phyloP scores from a whole-genome alignment of 768 basidiomycete genomes.

The Fistulinella prunicolor region DNA sequence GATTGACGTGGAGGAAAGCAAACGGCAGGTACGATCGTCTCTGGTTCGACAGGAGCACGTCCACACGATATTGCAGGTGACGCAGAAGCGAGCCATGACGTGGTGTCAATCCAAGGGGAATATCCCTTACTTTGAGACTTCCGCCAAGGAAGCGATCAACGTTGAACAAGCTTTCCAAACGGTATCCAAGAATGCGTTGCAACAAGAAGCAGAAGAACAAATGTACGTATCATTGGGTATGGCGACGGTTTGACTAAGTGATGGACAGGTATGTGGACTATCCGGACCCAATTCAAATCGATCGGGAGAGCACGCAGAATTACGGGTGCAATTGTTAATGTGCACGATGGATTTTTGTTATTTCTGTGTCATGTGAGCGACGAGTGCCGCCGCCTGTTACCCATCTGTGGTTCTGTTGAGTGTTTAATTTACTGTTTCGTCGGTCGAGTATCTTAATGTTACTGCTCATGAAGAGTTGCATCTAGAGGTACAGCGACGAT shows the following conservation, averaged over 20 bases:
- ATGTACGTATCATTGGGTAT: conserved; percentile 53
- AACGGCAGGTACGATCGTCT: conserved; percentile 72
- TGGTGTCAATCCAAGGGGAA: conserved; percentile 99
- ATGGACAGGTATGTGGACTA: conserved; percentile 90
- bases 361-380: conserved; percentile 26
- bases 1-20: conserved; percentile 99
- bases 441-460: conserved; percentile 25
- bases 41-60: neutral
- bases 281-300: conserved; percentile 97
- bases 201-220: conserved; percentile 96
- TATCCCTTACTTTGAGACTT: conserved; percentile 99
- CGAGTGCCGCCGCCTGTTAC: conserved; percentile 29
- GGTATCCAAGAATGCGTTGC: conserved; percentile 98
- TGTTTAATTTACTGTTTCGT: conserved; percentile 32
- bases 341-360: conserved; percentile 25
- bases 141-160: conserved; percentile 99
- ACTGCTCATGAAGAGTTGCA: conserved; percentile 3
- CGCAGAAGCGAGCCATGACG: conserved; percentile 99
- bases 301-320: conserved; percentile 86
- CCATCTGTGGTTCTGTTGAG: conserved; percentile 31
- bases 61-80: conserved; percentile 56
- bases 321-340: conserved; percentile 88
- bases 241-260: conserved; percentile 12
- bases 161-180: conserved; percentile 99
- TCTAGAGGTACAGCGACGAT: conserved; percentile 12